Conservation (phyloP, 768 basidiomycete species). For the Xerocomus spinulosus region DNA sequence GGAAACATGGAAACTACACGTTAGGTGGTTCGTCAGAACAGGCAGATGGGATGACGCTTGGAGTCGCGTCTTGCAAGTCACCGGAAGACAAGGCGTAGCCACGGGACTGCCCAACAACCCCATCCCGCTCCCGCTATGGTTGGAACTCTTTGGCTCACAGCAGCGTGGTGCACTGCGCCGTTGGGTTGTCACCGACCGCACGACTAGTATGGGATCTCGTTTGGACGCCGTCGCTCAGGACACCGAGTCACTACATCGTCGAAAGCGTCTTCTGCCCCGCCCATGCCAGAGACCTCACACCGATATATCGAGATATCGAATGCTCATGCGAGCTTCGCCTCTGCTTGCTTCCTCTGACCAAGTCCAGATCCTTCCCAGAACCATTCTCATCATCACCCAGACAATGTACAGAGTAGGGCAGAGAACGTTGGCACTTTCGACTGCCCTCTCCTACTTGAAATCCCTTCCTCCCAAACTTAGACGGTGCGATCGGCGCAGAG, state of each 20-base stretch:
- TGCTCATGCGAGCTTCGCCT: constrained; percentile 42
- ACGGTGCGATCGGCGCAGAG: constrained; percentile 30
- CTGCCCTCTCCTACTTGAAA: constrained; percentile 48
- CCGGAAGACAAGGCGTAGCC: constrained; percentile 6
- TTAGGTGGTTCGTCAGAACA: constrained; percentile 52
- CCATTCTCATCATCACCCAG: constrained; percentile 42
- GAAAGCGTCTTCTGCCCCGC: constrained; percentile 15
- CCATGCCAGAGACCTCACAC: constrained; percentile 8
- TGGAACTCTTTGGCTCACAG: constrained; percentile 52
- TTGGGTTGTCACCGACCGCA: constrained; percentile 9
- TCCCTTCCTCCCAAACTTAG: constrained; percentile 43
- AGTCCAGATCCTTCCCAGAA: constrained; percentile 36
- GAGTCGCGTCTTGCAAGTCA: constrained; percentile 34
- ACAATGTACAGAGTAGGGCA: constrained; percentile 43
- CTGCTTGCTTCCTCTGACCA: constrained; percentile 32
- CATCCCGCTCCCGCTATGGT: constrained; percentile 50
- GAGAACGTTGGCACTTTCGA: constrained; percentile 35
- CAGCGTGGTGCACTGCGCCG: constrained; percentile 34
- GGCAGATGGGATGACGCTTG: constrained; percentile 60
- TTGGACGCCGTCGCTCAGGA: not conserved
- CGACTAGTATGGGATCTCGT: not conserved
- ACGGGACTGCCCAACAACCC: not conserved
- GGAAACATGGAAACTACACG: constrained; percentile 54
- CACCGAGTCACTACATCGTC: not conserved
- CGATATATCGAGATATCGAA: constrained; percentile 29